phyloP scores from a whole-genome alignment of 2,329 filamentous ascomycete species.

The Geosmithia putterillii region DNA sequence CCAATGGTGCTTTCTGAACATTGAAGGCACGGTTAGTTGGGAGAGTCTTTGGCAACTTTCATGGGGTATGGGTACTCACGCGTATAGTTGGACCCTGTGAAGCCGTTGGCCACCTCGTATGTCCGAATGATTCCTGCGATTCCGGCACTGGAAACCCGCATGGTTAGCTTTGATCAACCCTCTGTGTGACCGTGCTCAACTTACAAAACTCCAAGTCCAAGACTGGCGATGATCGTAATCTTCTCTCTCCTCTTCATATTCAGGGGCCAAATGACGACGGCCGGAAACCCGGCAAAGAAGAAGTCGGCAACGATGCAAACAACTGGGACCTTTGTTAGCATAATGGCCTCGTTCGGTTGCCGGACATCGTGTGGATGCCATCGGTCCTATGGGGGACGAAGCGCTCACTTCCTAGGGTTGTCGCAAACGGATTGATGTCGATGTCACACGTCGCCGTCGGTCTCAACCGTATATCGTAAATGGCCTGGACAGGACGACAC shows the following conservation, averaged over 20 bases:
- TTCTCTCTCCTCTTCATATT: conserved; percentile 27
- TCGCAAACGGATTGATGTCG: not conserved
- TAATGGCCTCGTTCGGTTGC: no score
- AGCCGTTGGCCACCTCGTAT: conserved; percentile 10
- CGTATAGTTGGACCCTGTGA: conserved; percentile 4
- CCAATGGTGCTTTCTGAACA: conserved; percentile 19
- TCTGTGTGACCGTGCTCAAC: conserved; percentile 2
- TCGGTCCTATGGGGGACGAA: no score
- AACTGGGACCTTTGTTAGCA: no score
- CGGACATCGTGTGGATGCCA: no score
- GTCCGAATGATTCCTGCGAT: conserved; percentile 8
- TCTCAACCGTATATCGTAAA: not conserved
- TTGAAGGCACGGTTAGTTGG: no score
- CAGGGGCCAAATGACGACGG: conserved; percentile 26
- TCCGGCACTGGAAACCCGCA: conserved; percentile 2
- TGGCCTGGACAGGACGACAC: conserved; percentile 5
- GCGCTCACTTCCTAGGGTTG: not conserved
- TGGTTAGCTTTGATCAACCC: not conserved
- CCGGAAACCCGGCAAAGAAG: conserved; percentile 23
- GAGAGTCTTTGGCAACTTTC: no score
- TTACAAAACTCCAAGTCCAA: conserved; percentile 25
- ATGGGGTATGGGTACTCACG: not conserved
- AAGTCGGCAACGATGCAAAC: conserved; percentile 15
- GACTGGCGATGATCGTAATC: conserved; percentile 21
- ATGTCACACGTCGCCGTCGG: not conserved